Conservation (phyloP, 306 rosid genomes). For the Nissolia schottii region DNA sequence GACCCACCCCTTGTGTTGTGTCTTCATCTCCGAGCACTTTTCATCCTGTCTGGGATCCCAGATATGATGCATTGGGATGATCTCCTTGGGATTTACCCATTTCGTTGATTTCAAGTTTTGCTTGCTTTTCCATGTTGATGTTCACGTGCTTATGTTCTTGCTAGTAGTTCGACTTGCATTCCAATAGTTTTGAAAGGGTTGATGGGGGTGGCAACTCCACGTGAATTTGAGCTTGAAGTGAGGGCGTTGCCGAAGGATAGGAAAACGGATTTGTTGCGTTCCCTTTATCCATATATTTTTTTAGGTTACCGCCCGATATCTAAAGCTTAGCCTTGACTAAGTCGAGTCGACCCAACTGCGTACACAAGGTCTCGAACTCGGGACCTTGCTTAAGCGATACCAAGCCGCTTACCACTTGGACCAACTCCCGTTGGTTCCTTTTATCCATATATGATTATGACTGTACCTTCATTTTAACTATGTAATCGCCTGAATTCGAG, state of each 20-base stretch:
- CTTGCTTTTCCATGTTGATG: slow-evolving; percentile 25
- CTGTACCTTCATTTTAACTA: neutral
- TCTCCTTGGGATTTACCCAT: slow-evolving; percentile 8
- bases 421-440: no score
- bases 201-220: slow-evolving; percentile 11
- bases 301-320: no score
- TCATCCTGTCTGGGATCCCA: slow-evolving; percentile 20
- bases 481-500: neutral
- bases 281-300: neutral
- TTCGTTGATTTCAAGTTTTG: neutral
- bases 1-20: slow-evolving; percentile 18
- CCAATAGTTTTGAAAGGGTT: neutral
- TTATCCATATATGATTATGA: neutral
- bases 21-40: neutral
- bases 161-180: neutral
- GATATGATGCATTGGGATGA: slow-evolving; percentile 21
- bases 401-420: no score
- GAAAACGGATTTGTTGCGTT: neutral
- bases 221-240: slow-evolving; percentile 18
- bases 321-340: no score
- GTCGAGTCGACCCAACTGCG: no score
- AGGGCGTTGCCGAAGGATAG: neutral
- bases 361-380: no score
- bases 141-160: slow-evolving; percentile 21
- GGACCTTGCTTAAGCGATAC: no score